Conservation (phyloP, 1,284 basidiomycete species). For the Pseudozyma sp. region DNA sequence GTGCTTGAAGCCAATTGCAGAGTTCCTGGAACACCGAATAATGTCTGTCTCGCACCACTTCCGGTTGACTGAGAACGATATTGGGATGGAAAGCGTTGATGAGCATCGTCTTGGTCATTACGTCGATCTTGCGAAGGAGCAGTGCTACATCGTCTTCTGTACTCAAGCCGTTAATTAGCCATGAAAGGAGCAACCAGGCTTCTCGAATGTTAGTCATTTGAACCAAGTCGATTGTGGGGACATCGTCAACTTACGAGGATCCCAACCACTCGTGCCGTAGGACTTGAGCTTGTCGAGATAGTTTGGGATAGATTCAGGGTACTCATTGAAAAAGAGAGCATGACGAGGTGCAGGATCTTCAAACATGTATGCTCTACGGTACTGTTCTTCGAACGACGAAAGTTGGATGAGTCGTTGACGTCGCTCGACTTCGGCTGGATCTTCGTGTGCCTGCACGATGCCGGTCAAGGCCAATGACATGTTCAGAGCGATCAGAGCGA, state of each 20-base stretch:
- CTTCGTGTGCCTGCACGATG: slow-evolving; percentile 6
- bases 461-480: not conserved
- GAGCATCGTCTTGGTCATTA: not conserved
- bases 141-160: not conserved
- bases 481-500: no score
- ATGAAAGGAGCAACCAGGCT: not conserved
- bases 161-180: no score
- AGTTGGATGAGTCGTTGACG: not conserved
- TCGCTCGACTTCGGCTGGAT: slow-evolving; percentile 7
- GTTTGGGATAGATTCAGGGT: slow-evolving; percentile 1
- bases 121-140: not conserved
- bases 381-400: not conserved
- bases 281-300: not conserved
- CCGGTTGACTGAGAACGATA: not conserved
- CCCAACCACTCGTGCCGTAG: not conserved
- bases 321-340: not conserved
- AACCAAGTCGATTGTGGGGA: not conserved
- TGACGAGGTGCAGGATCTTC: not conserved
- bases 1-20: not conserved
- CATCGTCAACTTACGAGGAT: slow-evolving; percentile 1
- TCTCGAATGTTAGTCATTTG: no score
- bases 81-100: slow-evolving; percentile 11
- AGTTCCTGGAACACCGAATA: not conserved
- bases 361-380: not conserved
- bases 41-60: slow-evolving; percentile 1